Base-by-base conservation (phyloP, 1,284 basidiomycete species). In the Apiotrichum porosum region DNA sequence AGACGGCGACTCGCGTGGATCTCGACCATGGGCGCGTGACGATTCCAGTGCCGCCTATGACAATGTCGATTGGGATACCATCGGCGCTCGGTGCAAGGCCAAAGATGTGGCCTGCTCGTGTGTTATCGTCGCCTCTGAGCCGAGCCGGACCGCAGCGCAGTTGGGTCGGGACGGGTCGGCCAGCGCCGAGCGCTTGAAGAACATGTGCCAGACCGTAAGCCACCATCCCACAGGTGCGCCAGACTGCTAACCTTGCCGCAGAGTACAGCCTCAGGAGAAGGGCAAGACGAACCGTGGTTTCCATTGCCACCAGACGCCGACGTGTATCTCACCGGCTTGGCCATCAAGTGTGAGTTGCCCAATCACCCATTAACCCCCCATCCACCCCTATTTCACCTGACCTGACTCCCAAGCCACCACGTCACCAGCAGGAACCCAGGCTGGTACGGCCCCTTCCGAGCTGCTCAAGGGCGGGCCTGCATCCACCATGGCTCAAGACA, bases 201-300 rank as follows among this genome's bases (percentile, higher is more conserved):
- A 49, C 23, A 58, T 61, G 43, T 53, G 54, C 40, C 49, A 51
- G 19, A 40, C 45, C 4, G 57, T 59, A 17, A 40, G 57, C 26
- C 26, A 28, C 26, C 26, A n/a, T n/a, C n/a, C n/a, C n/a, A n/a
- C n/a, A n/a, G n/a, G n/a, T n/a, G 26, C 6, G 6, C 8, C 35
- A 31, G 22, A 15, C 2, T 28, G 28, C 31, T 38, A 30, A 38
- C 30, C 14, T 32, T 23, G 9, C 23, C 17, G 13, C 36, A 49
- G 47, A 49, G 43, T 30, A 9, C 32, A 24, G 32, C 21, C 12
- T 32, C 36, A 4, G n/a, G 39, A 19, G 54, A 52, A 3, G 40
- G 39, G 4, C 51, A 43, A 30, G 44, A 50, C 21, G 49, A 49
- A 12, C 39, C 46, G 8, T 53, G 51, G 48, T 49, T 53, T 38